Evolutionary conservation across 2,329 filamentous ascomycete genomes (phyloP), one percentile per base, ranked within the genome.

Genomic region (Grosmannia serpens): DNA sequence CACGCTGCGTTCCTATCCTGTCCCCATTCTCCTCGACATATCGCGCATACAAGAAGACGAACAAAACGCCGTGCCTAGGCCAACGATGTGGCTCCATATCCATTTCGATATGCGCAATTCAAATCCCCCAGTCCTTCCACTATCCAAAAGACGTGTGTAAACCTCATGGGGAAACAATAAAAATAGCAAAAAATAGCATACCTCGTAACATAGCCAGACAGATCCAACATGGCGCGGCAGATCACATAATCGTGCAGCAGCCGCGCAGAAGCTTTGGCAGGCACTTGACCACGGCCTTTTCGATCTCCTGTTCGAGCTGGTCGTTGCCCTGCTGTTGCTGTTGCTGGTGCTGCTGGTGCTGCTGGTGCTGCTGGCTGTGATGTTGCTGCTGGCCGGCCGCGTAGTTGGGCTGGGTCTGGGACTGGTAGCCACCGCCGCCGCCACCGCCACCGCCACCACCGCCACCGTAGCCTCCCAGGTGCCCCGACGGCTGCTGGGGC

Each of bases 181-280:
- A 50, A 51, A n/a, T 47, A n/a, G 17, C 17, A 49, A 55, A 17
- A 9, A 33, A 47, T 50, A 33, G 51, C 49, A 46, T 8, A 3
- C 33, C 22, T 54, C 15, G 50, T 15, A 7, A 44, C 38, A 17
- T 6, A 13, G 17, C 38, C 38, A 20, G 13, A 13, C 22, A 22
- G 15, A 27, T 27, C n/a, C 24, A 44, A 44, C 3, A 56, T 17
- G 24, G 22, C 49, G 5, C 5, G 10, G 2, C 33, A n/a, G 1
- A 52, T 52, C 55, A 92, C 88, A 91, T 91, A 66, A 92, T 81
- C 46, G 82, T 74, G 75, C 88, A 91, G 72, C 87, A 91, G 60
- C 61, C 38, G 69, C 84, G 79, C 62, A 88, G 67, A 41, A 89
- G 67, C 69, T 75, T 80, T 9, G 81, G 80, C 64, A 88, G 67